These are phyloP conservation scores for Pleurotus djamor DNA, from an alignment of 768 basidiomycete genomes.

Conservation along the genomic window DNA sequence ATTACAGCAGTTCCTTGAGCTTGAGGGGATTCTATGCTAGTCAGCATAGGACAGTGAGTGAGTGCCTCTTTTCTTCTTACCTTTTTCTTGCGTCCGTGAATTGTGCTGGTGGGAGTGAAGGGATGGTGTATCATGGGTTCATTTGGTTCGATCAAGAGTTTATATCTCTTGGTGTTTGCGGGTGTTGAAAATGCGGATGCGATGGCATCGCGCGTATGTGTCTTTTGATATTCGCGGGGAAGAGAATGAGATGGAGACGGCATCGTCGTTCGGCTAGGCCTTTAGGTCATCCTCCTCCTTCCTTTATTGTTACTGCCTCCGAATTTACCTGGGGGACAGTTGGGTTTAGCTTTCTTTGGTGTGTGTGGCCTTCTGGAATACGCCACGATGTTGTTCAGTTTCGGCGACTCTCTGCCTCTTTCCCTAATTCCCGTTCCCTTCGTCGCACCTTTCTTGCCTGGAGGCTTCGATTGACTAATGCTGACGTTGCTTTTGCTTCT, in stretches of 20 bases:
- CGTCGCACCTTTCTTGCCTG: no score
- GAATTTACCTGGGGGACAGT: not conserved
- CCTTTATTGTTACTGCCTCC: not conserved
- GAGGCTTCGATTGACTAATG: no score
- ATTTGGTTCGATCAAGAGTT: no score
- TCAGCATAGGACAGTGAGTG: constrained; percentile 58
- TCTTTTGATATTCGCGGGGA: no score
- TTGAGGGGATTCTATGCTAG: constrained; percentile 54
- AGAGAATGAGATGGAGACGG: no score
- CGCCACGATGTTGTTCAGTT: no score
- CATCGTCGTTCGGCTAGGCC: no score
- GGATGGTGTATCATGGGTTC: not conserved
- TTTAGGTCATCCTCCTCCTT: not conserved
- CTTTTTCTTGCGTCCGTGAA: not conserved
- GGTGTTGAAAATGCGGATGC: constrained; percentile 1
- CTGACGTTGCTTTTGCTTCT: no score
- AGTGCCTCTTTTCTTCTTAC: constrained; percentile 19
- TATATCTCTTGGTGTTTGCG: not conserved
- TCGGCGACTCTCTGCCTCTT: no score
- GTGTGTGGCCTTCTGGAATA: no score
- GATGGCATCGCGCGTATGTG: constrained; percentile 4
- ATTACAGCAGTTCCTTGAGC: constrained; percentile 46
- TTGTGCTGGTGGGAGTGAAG: not conserved
- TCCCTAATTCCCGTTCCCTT: no score
- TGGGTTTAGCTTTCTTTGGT: no score